These are phyloP conservation scores for Syzygium aromaticum DNA, from an alignment of 345 rosid genomes.

Conservation along the genomic window DNA sequence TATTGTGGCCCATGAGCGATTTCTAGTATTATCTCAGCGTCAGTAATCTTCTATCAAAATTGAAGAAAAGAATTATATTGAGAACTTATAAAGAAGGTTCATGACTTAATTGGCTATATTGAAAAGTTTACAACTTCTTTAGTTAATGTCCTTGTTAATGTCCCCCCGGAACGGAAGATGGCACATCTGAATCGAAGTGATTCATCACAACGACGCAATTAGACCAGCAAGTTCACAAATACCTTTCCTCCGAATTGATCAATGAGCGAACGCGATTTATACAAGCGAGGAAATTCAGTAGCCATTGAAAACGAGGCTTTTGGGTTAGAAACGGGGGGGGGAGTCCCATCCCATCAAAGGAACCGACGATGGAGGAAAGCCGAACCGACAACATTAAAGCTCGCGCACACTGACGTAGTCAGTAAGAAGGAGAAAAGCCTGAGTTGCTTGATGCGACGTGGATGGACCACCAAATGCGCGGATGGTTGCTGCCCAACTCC, in stretches of 20 bases:
- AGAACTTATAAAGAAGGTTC: no score
- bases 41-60: no score
- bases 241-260: not conserved
- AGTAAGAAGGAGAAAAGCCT: not conserved
- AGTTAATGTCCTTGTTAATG: no score
- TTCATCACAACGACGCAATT: not conserved
- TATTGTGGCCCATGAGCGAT: no score
- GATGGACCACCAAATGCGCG: not conserved
- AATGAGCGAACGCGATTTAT: not conserved
- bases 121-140: no score
- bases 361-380: not conserved
- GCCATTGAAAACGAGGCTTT: not conserved
- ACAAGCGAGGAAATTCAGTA: not conserved
- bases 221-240: not conserved
- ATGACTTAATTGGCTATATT: no score
- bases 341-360: not conserved
- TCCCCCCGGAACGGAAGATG: no score
- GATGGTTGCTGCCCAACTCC: not conserved
- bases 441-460: not conserved
- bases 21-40: no score
- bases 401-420: not conserved
- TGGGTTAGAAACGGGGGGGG: not conserved
- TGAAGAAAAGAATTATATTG: no score
- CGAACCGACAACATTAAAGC: not conserved
- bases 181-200: not conserved